Evolutionary conservation across 2,329 filamentous ascomycete genomes (phyloP).

Genomic region (Byssochlamys sp.): DNA sequence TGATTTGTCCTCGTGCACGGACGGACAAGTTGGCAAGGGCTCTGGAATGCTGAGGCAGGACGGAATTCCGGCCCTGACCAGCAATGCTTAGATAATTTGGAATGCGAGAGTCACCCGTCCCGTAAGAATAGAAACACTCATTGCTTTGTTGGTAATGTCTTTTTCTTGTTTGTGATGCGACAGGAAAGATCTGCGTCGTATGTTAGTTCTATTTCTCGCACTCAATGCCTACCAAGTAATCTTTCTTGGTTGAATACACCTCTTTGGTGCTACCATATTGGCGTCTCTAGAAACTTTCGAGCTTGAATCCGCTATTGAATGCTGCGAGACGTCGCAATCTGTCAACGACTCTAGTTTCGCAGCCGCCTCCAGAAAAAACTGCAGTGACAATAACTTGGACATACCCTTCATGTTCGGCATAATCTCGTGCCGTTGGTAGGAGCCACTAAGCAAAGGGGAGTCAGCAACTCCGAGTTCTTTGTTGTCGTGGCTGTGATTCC

Average conservation of each 20-base stretch:
- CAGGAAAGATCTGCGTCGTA: not conserved
- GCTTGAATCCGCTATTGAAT: not conserved
- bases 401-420: not conserved
- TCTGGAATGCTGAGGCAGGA: slow-evolving; percentile 18
- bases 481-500: not conserved
- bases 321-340: not conserved
- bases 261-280: not conserved
- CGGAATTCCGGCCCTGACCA: slow-evolving; percentile 24
- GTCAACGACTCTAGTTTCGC: not conserved
- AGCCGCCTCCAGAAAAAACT: not conserved
- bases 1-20: slow-evolving; percentile 8
- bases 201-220: not conserved
- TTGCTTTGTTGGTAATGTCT: not conserved
- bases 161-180: not conserved
- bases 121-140: not conserved
- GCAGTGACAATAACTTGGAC: not conserved
- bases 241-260: not conserved
- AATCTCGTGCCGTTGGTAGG: not conserved
- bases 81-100: slow-evolving; percentile 21
- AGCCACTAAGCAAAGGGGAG: not conserved
- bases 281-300: not conserved
- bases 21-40: slow-evolving; percentile 16
- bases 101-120: slow-evolving; percentile 12
- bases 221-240: not conserved
- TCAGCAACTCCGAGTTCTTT: not conserved